Percentiles rank a stretch among this genome's conserved stretches.
Evolutionary conservation across 768 basidiomycete species (phyloP).

Genomic region (Termitomyces sp.): DNA sequence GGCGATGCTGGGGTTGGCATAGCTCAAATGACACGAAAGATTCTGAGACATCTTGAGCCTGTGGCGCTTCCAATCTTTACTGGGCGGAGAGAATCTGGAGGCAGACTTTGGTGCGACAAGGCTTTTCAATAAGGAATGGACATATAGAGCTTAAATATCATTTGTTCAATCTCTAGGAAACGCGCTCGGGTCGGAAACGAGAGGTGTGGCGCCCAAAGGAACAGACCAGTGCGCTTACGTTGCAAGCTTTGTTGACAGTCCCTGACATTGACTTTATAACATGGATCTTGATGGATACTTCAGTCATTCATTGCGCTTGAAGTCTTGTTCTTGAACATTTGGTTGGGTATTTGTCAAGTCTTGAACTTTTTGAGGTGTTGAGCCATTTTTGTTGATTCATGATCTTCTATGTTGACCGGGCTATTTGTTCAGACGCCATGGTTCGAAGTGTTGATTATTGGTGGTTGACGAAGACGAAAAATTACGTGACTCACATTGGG

Average conservation of each 20-base stretch:
- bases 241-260: not conserved
- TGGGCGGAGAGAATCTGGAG: not conserved
- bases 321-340: not conserved
- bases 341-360: not conserved
- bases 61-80: not conserved
- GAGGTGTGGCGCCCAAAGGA: not conserved
- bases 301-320: not conserved
- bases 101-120: not conserved
- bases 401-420: not conserved
- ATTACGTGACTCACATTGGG: not conserved
- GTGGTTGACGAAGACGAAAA: not conserved
- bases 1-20: not conserved
- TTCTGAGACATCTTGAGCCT: not conserved
- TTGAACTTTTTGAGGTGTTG: not conserved
- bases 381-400: not conserved
- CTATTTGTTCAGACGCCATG: not conserved
- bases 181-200: not conserved
- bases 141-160: not conserved
- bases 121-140: not conserved
- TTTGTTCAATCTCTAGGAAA: not conserved
- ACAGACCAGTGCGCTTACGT: not conserved
- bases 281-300: not conserved
- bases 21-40: not conserved
- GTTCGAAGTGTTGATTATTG: not conserved
- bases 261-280: not conserved